phyloP scores from a whole-genome alignment of 345 rosid genomes.

The Luvunga scandens region DNA sequence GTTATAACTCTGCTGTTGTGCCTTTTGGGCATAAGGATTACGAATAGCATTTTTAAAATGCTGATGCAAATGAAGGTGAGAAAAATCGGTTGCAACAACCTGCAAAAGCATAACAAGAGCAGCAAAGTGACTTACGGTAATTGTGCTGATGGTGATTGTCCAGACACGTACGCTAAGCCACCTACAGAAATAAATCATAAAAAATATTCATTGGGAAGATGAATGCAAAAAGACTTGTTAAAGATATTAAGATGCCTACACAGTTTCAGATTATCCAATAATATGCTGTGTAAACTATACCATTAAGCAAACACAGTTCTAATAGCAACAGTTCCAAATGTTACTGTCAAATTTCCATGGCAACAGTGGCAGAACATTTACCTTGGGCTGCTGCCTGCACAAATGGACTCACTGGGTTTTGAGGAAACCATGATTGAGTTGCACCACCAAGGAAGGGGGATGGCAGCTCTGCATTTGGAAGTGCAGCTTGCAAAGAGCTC shows the following conservation, averaged over 20 bases:
- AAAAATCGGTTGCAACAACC: neutral
- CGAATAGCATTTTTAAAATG: neutral
- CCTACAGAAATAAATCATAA: constrained; percentile 40
- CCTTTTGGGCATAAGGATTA: neutral
- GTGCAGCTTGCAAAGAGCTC: constrained; percentile 66
- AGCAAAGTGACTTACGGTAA: constrained; percentile 55
- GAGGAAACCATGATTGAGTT: constrained; percentile 65
- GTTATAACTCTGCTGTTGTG: neutral
- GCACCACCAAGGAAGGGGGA: constrained; percentile 47
- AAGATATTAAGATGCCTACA: neutral
- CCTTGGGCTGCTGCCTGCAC: constrained; percentile 66
- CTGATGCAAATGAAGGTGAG: neutral
- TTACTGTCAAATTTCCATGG: neutral
- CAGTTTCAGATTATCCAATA: neutral
- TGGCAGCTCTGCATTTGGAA: constrained; percentile 55
- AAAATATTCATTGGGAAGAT: constrained; percentile 5
- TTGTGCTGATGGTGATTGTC: constrained; percentile 57
- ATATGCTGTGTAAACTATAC: constrained; percentile 9
- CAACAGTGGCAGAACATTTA: constrained; percentile 9
- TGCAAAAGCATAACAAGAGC: neutral
- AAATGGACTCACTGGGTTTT: constrained; percentile 40
- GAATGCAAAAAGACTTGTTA: neutral
- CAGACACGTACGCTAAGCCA: constrained; percentile 63
- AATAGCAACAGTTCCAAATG: neutral
- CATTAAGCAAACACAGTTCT: constrained; percentile 4